Evolutionary conservation across 768 basidiomycete genomes (phyloP), one percentile per base, ranked within the genome.

Genomic region (Boletales sp.): DNA sequence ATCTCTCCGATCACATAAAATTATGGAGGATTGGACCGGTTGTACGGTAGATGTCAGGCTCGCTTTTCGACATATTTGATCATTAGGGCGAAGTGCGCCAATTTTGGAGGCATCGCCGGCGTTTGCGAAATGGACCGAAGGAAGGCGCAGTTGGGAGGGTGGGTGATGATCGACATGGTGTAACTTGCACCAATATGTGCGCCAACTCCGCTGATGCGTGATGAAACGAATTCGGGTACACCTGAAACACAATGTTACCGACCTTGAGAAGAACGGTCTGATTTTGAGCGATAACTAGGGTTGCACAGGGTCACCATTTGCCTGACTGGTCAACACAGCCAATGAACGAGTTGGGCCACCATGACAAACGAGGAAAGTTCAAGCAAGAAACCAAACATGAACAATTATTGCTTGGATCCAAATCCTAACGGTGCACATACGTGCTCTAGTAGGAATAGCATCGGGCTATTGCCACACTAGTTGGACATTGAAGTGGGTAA

Each of bases 161-260:
- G 21, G 25, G 12, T 39, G 40, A 25, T 37, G 34, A 38, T 46
- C 41, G 48, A 41, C 48, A 12, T 21, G 48, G 15, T 21, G 25
- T 19, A 21, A 21, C 43, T 34, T 14, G 19, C 30, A 21, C 17
- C 28, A 17, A 21, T 21, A 8, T 30, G 6, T 33, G 32, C 30
- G 28, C 39, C 42, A 44, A 41, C 39, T 35, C 46, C 48, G 40
- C 46, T 46, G 54, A 46, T 46, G 47, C n/a, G n/a, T 21, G 21
- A 21, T 21, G 6, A 21, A 41, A n/a, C 42, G 36, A 32, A 28
- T 37, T 51, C 46, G 42, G 46, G n/a, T 50, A 49, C 8, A 41
- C 15, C 35, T 60, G 56, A 61, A 61, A 60, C 55, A 2, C 21
- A 35, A 37, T 33, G 32, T 33, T 9, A 33, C 13, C 32, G 10